phyloP scores from a whole-genome alignment of 2,329 filamentous ascomycete genomes.

The Paecilomyces variotii region DNA sequence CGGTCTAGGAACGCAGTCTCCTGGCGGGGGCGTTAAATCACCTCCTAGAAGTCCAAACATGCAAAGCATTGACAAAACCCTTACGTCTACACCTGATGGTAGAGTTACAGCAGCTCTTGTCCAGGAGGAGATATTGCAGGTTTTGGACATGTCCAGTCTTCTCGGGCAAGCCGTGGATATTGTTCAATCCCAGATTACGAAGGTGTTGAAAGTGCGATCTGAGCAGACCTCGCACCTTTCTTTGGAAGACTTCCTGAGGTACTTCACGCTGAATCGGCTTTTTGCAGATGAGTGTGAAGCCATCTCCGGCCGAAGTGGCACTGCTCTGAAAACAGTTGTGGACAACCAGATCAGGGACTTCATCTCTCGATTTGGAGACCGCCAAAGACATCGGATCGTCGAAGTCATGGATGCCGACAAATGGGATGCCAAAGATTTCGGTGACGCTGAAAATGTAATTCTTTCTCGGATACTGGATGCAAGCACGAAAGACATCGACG shows the following conservation, averaged over 20 bases:
- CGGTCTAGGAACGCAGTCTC: constrained; percentile 33
- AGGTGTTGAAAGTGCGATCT: constrained; percentile 55
- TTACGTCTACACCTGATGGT: constrained; percentile 15
- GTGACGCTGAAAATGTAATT: constrained; percentile 42
- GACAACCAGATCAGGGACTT: constrained; percentile 57
- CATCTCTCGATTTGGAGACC: constrained; percentile 49
- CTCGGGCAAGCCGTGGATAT: constrained; percentile 60
- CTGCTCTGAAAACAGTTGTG: constrained; percentile 52
- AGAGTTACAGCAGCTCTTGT: constrained; percentile 18
- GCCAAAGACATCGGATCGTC: constrained; percentile 49
- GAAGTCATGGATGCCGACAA: constrained; percentile 53
- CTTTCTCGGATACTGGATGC: constrained; percentile 49
- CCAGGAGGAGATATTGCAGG: constrained; percentile 55
- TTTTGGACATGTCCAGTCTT: constrained; percentile 57
- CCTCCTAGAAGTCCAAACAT: constrained; percentile 41
- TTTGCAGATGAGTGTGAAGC: constrained; percentile 62
- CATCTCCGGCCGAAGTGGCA: constrained; percentile 54
- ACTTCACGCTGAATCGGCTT: constrained; percentile 55
- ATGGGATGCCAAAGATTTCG: constrained; percentile 59
- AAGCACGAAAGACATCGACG: constrained; percentile 50
- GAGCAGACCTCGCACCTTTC: constrained; percentile 51
- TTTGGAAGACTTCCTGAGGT: constrained; percentile 51
- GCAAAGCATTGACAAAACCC: constrained; percentile 36
- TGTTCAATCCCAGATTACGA: constrained; percentile 55
- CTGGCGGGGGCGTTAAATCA: constrained; percentile 34